Evolutionary conservation across 129 eudicot species (phyloP).

Genomic region (Sambucus nigra): DNA sequence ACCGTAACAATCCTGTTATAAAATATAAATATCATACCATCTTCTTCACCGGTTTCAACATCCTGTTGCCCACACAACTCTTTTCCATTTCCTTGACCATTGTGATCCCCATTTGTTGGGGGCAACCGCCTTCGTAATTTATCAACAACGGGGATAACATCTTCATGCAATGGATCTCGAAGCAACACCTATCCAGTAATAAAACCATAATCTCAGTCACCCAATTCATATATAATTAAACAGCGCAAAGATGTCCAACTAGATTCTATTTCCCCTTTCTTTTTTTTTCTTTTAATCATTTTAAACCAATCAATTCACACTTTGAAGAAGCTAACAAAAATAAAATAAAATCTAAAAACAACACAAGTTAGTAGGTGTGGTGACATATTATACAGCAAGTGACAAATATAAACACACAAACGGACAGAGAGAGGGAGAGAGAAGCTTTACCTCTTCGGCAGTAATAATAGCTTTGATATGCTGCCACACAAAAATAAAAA

Average conservation of each 20-base stretch:
- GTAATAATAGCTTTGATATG: slow-evolving; percentile 88
- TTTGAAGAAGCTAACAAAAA: too few relatives aligned
- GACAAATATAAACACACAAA: neutral
- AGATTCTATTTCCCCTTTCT: neutral
- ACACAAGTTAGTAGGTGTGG: too few relatives aligned
- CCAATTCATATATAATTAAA: neutral
- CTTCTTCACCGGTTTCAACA: slow-evolving; percentile 70
- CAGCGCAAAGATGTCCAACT: too few relatives aligned
- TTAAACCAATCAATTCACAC: neutral
- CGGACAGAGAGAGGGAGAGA: neutral
- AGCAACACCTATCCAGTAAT: slow-evolving; percentile 50
- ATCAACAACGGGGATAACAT: slow-evolving; percentile 83
- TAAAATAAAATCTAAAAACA: too few relatives aligned
- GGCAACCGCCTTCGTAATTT: slow-evolving; percentile 70
- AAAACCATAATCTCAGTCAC: neutral
- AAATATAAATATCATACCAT: slow-evolving; percentile 34
- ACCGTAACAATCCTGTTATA: neutral
- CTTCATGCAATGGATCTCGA: slow-evolving; percentile 80
- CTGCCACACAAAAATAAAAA: slow-evolving; percentile 26
- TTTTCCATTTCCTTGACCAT: slow-evolving; percentile 31
- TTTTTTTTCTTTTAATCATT: too few relatives aligned
- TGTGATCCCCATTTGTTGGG: slow-evolving; percentile 24
- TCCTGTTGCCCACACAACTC: slow-evolving; percentile 38
- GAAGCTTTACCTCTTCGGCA: slow-evolving; percentile 46
- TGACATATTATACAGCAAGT: too few relatives aligned